phyloP scores from a whole-genome alignment of 2,329 filamentous ascomycete genomes.

The Clarireedia homoeocarpa region DNA sequence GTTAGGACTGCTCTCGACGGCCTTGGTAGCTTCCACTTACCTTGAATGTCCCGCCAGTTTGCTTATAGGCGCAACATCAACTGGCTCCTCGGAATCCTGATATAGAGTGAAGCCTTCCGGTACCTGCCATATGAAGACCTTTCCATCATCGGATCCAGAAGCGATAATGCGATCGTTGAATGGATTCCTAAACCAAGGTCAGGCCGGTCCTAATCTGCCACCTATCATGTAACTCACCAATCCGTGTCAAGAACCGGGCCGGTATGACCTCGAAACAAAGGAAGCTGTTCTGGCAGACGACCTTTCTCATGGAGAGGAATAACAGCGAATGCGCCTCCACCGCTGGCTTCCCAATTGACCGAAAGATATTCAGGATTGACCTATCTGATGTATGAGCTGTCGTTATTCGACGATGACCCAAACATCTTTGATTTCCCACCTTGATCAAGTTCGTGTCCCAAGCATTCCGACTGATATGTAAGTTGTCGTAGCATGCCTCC shows the following conservation, averaged over 20 bases:
- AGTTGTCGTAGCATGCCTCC: conserved; percentile 97
- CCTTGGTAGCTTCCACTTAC: conserved; percentile 37
- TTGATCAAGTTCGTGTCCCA: conserved; percentile 99
- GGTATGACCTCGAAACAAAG: conserved; percentile 92
- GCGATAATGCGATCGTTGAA: conserved; percentile 92
- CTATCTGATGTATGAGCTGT: conserved; percentile 38
- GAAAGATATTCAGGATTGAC: conserved; percentile 93
- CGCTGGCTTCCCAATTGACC: conserved; percentile 97
- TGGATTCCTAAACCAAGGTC: conserved; percentile 61
- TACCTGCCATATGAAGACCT: conserved; percentile 95
- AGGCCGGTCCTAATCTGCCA: conserved; percentile 11
- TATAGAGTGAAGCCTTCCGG: conserved; percentile 79
- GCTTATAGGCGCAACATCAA: conserved; percentile 71
- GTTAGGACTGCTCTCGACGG: conserved; percentile 19
- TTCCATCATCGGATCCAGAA: conserved; percentile 92
- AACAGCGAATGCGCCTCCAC: conserved; percentile 93
- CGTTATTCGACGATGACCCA: neutral
- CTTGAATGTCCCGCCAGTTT: conserved; percentile 83
- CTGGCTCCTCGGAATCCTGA: conserved; percentile 75
- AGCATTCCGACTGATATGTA: conserved; percentile 94
- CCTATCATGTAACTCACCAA: conserved; percentile 53
- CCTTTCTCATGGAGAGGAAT: conserved; percentile 85
- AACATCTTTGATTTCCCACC: conserved; percentile 41
- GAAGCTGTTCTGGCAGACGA: conserved; percentile 85
- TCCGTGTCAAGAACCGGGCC: conserved; percentile 94